phyloP scores from a whole-genome alignment of 768 basidiomycete species.

The Hericium alpestre region DNA sequence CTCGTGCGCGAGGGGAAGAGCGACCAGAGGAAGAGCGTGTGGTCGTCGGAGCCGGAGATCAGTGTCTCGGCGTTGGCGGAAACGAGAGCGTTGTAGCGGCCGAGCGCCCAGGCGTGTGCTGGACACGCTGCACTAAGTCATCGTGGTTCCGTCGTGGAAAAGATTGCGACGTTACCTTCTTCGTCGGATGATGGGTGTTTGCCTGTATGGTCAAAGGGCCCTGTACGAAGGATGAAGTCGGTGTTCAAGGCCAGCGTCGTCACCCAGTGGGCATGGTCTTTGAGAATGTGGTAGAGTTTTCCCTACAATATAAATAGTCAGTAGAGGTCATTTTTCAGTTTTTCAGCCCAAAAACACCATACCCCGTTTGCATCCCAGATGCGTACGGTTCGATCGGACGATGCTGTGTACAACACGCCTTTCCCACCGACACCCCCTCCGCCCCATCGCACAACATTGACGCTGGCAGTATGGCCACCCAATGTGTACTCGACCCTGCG shows the following conservation, averaged over 20 bases:
- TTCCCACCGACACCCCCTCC: slow-evolving; percentile 58
- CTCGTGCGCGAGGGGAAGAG: slow-evolving; percentile 45
- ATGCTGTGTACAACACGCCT: slow-evolving; percentile 88
- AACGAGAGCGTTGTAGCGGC: slow-evolving; percentile 66
- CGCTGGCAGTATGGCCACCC: slow-evolving; percentile 87
- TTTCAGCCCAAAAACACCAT: background rate
- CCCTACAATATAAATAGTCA: slow-evolving; percentile 40
- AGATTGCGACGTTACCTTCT: slow-evolving; percentile 49
- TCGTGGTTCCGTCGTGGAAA: background rate
- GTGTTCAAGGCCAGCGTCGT: slow-evolving; percentile 93
- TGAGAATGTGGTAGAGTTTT: slow-evolving; percentile 70
- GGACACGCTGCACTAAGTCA: background rate
- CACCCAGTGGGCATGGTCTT: slow-evolving; percentile 98
- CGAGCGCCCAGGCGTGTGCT: slow-evolving; percentile 71
- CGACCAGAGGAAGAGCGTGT: slow-evolving; percentile 95
- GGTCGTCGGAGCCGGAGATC: slow-evolving; percentile 95
- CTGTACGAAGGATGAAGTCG: slow-evolving; percentile 89
- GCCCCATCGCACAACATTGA: slow-evolving; percentile 95
- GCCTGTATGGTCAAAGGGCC: slow-evolving; percentile 83
- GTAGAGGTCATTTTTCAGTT: background rate
- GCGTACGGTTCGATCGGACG: slow-evolving; percentile 86
- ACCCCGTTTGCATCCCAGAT: slow-evolving; percentile 87
- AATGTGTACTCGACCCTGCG: slow-evolving; percentile 72
- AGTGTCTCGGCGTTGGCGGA: slow-evolving; percentile 62
- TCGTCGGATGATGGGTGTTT: slow-evolving; percentile 72